Evolutionary conservation across 352 stramenopile species (phyloP).

Genomic region (Phytophthora pistaciae): DNA sequence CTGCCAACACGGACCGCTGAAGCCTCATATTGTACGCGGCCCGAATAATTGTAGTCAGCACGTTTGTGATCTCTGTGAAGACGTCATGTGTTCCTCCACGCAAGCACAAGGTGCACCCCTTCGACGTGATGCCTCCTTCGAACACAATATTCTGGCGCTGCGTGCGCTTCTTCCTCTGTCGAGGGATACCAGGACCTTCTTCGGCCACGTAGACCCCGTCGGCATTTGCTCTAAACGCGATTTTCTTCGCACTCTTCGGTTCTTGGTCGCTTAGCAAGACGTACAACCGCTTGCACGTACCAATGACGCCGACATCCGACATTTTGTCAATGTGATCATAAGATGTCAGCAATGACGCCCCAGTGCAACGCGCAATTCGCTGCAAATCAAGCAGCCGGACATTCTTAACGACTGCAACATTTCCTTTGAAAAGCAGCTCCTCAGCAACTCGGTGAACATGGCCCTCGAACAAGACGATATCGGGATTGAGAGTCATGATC

Average conservation of each 20-base stretch:
- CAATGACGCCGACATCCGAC: conserved; percentile 75
- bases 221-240: conserved; percentile 48
- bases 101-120: conserved; percentile 86
- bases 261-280: conserved; percentile 86
- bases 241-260: conserved; percentile 70
- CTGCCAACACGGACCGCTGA: conserved; percentile 64
- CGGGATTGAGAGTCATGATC: conserved; percentile 84
- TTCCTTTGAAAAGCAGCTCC: conserved; percentile 78
- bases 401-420: conserved; percentile 89
- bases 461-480: conserved; percentile 88
- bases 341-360: conserved; percentile 80
- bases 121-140: conserved; percentile 74
- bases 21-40: conserved; percentile 86
- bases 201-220: conserved; percentile 29
- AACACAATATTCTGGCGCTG: conserved; percentile 90
- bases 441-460: conserved; percentile 89
- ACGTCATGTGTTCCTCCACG: conserved; percentile 68
- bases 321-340: conserved; percentile 93
- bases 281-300: conserved; percentile 85
- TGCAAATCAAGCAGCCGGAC: conserved; percentile 81
- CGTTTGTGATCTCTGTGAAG: conserved; percentile 76
- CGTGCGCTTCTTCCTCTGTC: conserved; percentile 59
- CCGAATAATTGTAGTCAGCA: conserved; percentile 70
- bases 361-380: conserved; percentile 80
- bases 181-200: conserved; percentile 18